These are phyloP conservation scores for Schwanniomyces sp. DNA, from an alignment of 805 yeast genomes.

Conservation along the genomic window DNA sequence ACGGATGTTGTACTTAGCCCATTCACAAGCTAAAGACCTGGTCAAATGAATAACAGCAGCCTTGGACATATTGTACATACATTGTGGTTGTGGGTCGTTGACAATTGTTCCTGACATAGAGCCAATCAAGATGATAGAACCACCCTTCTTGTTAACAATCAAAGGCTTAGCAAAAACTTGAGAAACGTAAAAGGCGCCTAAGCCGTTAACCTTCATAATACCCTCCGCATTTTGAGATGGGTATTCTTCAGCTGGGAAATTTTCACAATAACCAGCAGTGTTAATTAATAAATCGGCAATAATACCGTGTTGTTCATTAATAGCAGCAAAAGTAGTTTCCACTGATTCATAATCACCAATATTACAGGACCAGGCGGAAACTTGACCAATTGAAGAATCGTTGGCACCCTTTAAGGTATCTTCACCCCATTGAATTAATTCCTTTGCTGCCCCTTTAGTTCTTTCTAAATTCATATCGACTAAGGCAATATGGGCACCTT, in stretches of 20 bases:
- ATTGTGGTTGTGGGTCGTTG: slow-evolving; percentile 77
- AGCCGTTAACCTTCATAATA: slow-evolving; percentile 66
- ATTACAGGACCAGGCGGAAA: slow-evolving; percentile 72
- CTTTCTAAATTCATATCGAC: slow-evolving; percentile 66
- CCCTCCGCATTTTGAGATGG: slow-evolving; percentile 70
- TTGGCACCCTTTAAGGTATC: slow-evolving; percentile 34
- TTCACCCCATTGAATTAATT: slow-evolving; percentile 49
- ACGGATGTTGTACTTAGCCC: slow-evolving; percentile 76
- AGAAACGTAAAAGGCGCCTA: slow-evolving; percentile 75
- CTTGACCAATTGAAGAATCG: slow-evolving; percentile 34
- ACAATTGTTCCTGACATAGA: slow-evolving; percentile 79
- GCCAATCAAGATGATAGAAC: slow-evolving; percentile 69
- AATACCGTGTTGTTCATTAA: slow-evolving; percentile 57
- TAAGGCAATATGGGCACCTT: slow-evolving; percentile 76
- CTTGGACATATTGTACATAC: slow-evolving; percentile 81
- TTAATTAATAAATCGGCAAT: slow-evolving; percentile 67
- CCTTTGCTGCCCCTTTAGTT: slow-evolving; percentile 53
- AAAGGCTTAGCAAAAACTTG: slow-evolving; percentile 71
- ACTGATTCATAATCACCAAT: slow-evolving; percentile 65
- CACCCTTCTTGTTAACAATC: slow-evolving; percentile 53
- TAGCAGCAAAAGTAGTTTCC: slow-evolving; percentile 51
- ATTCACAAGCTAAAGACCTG: slow-evolving; percentile 74
- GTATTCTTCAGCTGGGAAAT: slow-evolving; percentile 74
- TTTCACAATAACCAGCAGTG: slow-evolving; percentile 86
- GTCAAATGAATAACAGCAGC: slow-evolving; percentile 85